Conservation (phyloP, 2,329 filamentous ascomycete genomes). For the Phoma sp. region DNA sequence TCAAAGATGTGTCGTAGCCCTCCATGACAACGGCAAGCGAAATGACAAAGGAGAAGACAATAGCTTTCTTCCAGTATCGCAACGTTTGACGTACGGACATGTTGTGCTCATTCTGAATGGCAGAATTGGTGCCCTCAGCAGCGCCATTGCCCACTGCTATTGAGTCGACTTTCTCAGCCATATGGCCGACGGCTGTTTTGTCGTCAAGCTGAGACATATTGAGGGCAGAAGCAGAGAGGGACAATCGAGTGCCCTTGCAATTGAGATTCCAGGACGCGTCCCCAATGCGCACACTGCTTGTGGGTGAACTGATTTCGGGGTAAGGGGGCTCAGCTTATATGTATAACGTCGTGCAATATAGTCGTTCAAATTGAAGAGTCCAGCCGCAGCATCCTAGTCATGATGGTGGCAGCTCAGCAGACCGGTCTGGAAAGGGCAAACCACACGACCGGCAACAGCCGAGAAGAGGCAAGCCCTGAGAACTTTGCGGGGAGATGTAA, state of each 20-base stretch:
- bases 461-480: slow-evolving; percentile 18
- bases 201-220: slow-evolving; percentile 18
- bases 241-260: neutral
- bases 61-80: slow-evolving; percentile 81
- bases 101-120: slow-evolving; percentile 52
- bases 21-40: slow-evolving; percentile 89
- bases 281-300: slow-evolving; percentile 5
- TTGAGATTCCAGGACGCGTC: slow-evolving; percentile 1
- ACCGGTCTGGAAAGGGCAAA: slow-evolving; percentile 22
- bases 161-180: slow-evolving; percentile 26
- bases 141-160: slow-evolving; percentile 17
- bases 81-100: slow-evolving; percentile 71
- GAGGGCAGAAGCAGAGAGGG: neutral
- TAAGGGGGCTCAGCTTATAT: slow-evolving; percentile 16
- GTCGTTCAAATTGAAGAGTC: slow-evolving; percentile 8
- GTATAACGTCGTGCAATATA: slow-evolving; percentile 2
- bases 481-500: slow-evolving; percentile 29
- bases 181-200: slow-evolving; percentile 25
- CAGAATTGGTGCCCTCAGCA: slow-evolving; percentile 26
- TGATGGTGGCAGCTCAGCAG: slow-evolving; percentile 12
- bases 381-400: slow-evolving; percentile 16
- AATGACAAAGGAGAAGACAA: slow-evolving; percentile 80
- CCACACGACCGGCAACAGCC: slow-evolving; percentile 20
- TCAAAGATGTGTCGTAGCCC: slow-evolving; percentile 78
- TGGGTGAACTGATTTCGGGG: neutral